These are phyloP conservation scores for Yamadazyma philogaea DNA, from an alignment of 805 yeast species.

Conservation along the genomic window DNA sequence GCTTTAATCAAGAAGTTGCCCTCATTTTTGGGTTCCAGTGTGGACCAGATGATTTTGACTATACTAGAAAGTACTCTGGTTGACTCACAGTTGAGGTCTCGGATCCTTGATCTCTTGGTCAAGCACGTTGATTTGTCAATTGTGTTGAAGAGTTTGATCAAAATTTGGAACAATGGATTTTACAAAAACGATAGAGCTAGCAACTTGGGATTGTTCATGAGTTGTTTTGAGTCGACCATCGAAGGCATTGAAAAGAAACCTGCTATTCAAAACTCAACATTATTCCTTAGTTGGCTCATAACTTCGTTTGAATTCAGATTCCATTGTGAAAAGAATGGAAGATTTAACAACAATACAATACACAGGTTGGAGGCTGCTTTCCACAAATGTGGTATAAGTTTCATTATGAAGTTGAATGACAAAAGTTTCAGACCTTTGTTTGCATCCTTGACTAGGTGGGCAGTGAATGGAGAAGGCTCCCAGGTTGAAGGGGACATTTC, in stretches of 20 bases:
- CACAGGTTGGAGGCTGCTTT: conserved; percentile 78
- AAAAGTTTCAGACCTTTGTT: conserved; percentile 90
- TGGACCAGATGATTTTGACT: conserved; percentile 58
- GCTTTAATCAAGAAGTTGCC: conserved; percentile 81
- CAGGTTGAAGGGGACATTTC: conserved; percentile 40
- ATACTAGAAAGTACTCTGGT: conserved; percentile 58
- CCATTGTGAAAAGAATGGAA: conserved; percentile 28
- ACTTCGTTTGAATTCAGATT: conserved; percentile 67
- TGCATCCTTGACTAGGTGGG: conserved; percentile 86
- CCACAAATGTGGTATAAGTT: conserved; percentile 67
- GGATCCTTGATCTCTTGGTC: conserved; percentile 58
- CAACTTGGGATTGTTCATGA: conserved; percentile 65
- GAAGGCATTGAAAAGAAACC: conserved; percentile 69
- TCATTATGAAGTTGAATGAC: conserved; percentile 89
- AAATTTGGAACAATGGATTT: conserved; percentile 53
- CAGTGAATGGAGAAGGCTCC: conserved; percentile 77
- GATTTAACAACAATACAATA: conserved; percentile 67
- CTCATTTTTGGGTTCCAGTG: conserved; percentile 62
- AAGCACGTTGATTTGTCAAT: conserved; percentile 65
- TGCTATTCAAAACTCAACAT: conserved; percentile 66
- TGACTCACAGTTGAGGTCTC: conserved; percentile 56
- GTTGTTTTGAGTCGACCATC: conserved; percentile 61
- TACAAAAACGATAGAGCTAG: conserved; percentile 32
- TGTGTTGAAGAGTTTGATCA: conserved; percentile 58
- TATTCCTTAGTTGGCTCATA: conserved; percentile 66